Base-by-base conservation (phyloP, 257 asterid genomes). In the Mentha longifolia region DNA sequence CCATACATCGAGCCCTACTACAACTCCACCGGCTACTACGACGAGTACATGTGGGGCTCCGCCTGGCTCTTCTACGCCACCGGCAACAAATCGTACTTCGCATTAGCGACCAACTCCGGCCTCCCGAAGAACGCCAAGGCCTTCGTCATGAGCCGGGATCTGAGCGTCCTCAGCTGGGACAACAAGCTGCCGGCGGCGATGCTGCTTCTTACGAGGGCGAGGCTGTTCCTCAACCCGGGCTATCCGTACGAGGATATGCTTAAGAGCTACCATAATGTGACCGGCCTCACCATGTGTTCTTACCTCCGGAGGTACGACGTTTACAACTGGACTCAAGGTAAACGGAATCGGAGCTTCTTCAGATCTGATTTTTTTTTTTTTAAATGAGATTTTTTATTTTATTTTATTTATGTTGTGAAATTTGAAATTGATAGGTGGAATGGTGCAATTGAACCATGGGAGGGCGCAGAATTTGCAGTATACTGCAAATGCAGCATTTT, bases 1-100 rank as follows among this genome's bases (percentile, higher is more conserved):
- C 84, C 85, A 9, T 67, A 6, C 60, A 83, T 85, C 61, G 96
- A 80, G 54, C 84, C 90, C 3, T 91, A 45, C 78, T 91, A 93
- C 86, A 93, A 93, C 78, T 93, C 98, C 13, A 78, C 94, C 0
- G 85, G 85, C 13, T 87, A 75, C 65, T 91, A 75, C 69, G 98
- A 93, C 14, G 97, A 93, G 78, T 73, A 72, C 78, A 83, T 93
- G 87, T 93, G 97, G 97, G 89, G 95, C 0, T 78, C 96, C 0
- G 84, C 96, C 0, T 93, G 97, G 98, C 68, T 93, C 47, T 93
- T 63, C 71, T 93, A 86, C 57, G 97, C 98, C 51, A 93, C 98
- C 1, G 97, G 97, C 3, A 93, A 93, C 35, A 28, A 5, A 6
- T 69, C 83, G 1, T 91, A 93, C 65, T 76, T 91, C 11, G 7